Evolutionary conservation across 495 filamentous ascomycete genomes (phyloP).

Genomic region (Corynascus novoguineensis): DNA sequence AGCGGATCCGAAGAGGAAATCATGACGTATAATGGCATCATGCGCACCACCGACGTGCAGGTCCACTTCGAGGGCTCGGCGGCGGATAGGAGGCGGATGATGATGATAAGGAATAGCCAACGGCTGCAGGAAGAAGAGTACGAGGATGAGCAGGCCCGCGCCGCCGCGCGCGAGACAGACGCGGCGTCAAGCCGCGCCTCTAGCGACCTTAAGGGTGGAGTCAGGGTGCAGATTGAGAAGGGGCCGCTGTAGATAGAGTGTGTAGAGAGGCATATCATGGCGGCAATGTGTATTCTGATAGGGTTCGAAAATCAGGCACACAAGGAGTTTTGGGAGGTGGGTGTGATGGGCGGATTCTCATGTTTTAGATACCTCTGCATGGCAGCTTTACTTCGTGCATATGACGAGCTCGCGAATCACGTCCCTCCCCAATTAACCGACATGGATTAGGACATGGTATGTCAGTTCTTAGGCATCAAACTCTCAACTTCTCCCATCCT

Average conservation of each 20-base stretch:
- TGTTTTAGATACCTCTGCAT: background rate
- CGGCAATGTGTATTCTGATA: background rate
- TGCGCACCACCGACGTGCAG: conserved; percentile 13
- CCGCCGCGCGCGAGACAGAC: background rate
- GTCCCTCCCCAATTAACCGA: no score
- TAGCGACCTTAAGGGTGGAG: background rate
- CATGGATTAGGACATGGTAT: no score
- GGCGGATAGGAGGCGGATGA: background rate
- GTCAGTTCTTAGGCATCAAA: no score
- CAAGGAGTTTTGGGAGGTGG: background rate
- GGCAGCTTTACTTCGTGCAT: background rate
- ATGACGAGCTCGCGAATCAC: no score
- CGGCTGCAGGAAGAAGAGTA: no score
- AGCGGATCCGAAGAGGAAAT: conserved; percentile 17
- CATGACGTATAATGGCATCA: conserved; percentile 19
- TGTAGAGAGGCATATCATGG: no score
- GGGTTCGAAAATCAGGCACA: background rate
- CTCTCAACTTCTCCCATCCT: no score
- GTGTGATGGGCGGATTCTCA: background rate
- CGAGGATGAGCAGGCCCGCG: background rate
- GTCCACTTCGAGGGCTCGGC: conserved; percentile 13
- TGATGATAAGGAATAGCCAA: background rate
- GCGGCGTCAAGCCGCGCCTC: conserved; percentile 1
- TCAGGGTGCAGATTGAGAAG: background rate
- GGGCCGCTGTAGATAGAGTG: background rate